Conservation (phyloP, 2,329 filamentous ascomycete species). For the Emergomyces pasteurianus region DNA sequence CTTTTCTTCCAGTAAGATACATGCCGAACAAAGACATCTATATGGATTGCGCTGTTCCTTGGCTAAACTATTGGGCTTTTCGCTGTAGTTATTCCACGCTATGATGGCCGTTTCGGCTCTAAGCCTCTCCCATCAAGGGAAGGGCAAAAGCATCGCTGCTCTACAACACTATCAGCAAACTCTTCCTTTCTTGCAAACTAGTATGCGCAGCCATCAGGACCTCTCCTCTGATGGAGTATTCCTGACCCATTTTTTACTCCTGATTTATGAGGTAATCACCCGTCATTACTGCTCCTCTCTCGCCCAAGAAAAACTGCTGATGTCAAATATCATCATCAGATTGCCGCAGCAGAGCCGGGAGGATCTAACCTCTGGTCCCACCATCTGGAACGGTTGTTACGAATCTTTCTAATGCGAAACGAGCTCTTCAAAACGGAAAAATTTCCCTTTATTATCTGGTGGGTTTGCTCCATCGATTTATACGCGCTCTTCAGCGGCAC, state of each 20-base stretch:
- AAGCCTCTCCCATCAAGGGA: constrained; percentile 37
- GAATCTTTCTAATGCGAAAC: constrained; percentile 38
- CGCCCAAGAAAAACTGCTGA: not conserved
- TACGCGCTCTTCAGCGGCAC: constrained; percentile 43
- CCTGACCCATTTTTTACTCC: constrained; percentile 45
- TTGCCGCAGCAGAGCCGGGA: constrained; percentile 35
- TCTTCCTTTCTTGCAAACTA: constrained; percentile 36
- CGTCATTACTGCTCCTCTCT: not conserved
- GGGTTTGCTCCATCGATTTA: constrained; percentile 43
- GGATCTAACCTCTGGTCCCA: constrained; percentile 42
- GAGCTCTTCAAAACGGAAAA: constrained; percentile 34
- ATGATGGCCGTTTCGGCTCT: constrained; percentile 48
- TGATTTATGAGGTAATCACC: constrained; percentile 41
- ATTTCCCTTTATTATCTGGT: constrained; percentile 43
- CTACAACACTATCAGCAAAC: constrained; percentile 45
- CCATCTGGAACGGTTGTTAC: constrained; percentile 41
- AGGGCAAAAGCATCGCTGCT: constrained; percentile 36
- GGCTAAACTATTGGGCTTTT: not conserved
- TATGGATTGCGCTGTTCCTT: not conserved
- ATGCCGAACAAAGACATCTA: constrained; percentile 5
- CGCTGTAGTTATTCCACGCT: constrained; percentile 41
- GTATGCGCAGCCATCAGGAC: constrained; percentile 36
- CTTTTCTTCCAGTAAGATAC: constrained; percentile 40
- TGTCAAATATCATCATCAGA: constrained; percentile 21
- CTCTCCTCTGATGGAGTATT: constrained; percentile 46